Base-by-base conservation (phyloP, 306 rosid genomes). In the Canavalia ensiformis region DNA sequence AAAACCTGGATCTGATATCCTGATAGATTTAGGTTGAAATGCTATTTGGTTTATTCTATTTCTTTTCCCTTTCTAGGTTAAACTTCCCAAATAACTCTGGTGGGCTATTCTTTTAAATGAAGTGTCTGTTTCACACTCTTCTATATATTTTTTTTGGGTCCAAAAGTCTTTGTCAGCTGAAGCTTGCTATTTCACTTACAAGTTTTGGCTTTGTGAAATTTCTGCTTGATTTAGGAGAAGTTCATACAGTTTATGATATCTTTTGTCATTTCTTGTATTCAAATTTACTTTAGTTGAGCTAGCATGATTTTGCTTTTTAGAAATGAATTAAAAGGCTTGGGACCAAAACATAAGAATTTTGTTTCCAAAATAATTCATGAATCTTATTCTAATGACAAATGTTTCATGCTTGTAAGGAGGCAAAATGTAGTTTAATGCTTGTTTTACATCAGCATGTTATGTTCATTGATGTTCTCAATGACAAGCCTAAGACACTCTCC, bases 401-500 rank as follows among this genome's bases (percentile, higher is more conserved):
- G 28, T 72, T 39, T 11, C 33, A 65, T 71, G 76, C 72, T 70
- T 81, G 52, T 35, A 7, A 76, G 62, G 66, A 80, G 66, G 73
- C 50, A 31, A 68, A 55, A 39, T 47, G 5, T 39, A 57, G 77
- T 37, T 56, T 63, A 46, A 28, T 82, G 56, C 60, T 77, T 4
- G 8, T 18, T 11, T 37, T 31, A 71, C 66, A 35, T 41, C 34
- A 79, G 74, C 83, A 9, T 84, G 73, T 69, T 25, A 55, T 47
- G 50, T 74, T 78, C 55, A 58, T 75, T 64, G 76, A 80, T 79
- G 50, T 51, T 74, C 51, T 74, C 10, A 44, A 42, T 81, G 69
- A 50, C 47, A 42, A 74, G 74, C 75, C 45, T 82, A 63, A 50
- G 45, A 31, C 59, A 79, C 60, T 73, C 72, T 87, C 68, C 41